Conservation (phyloP, 208 protist genomes). For the Crithidia expoeki region DNA sequence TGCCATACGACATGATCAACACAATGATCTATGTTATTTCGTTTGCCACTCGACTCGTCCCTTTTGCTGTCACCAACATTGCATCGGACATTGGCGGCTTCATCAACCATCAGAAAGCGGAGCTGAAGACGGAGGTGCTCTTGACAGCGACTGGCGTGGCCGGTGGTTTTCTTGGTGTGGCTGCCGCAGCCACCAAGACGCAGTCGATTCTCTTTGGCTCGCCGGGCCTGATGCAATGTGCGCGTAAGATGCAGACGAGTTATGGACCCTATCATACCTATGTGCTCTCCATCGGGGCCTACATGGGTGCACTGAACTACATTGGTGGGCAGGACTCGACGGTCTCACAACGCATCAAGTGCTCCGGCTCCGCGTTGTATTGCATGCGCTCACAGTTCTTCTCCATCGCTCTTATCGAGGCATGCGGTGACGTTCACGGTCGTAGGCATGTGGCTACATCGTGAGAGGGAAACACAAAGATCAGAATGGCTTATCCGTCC, state of each 20-base stretch:
- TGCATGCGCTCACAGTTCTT: slow-evolving; percentile 58
- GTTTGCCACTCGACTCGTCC: slow-evolving; percentile 56
- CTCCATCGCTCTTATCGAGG: slow-evolving; percentile 31
- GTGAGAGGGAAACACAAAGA: not conserved
- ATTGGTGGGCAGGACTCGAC: slow-evolving; percentile 63
- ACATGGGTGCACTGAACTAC: slow-evolving; percentile 48
- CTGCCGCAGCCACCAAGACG: slow-evolving; percentile 36
- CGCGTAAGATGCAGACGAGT: slow-evolving; percentile 34
- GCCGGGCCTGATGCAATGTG: slow-evolving; percentile 60
- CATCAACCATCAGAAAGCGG: slow-evolving; percentile 16
- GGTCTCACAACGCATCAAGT: slow-evolving; percentile 47
- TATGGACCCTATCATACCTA: slow-evolving; percentile 53
- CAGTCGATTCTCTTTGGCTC: slow-evolving; percentile 59
- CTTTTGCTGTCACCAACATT: slow-evolving; percentile 34
- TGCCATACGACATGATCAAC: slow-evolving; percentile 53
- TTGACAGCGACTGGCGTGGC: slow-evolving; percentile 51
- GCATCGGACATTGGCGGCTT: slow-evolving; percentile 30
- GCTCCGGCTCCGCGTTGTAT: slow-evolving; percentile 29
- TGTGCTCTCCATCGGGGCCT: slow-evolving; percentile 52
- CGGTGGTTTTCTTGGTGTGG: slow-evolving; percentile 56
- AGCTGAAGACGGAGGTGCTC: slow-evolving; percentile 30
- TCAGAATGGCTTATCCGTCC: too few relatives aligned
- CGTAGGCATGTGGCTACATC: slow-evolving; percentile 18
- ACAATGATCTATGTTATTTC: slow-evolving; percentile 51
- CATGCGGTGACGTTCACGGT: slow-evolving; percentile 40